Base-by-base conservation (phyloP, 805 yeast genomes). In the Starmerella etchellsii region DNA sequence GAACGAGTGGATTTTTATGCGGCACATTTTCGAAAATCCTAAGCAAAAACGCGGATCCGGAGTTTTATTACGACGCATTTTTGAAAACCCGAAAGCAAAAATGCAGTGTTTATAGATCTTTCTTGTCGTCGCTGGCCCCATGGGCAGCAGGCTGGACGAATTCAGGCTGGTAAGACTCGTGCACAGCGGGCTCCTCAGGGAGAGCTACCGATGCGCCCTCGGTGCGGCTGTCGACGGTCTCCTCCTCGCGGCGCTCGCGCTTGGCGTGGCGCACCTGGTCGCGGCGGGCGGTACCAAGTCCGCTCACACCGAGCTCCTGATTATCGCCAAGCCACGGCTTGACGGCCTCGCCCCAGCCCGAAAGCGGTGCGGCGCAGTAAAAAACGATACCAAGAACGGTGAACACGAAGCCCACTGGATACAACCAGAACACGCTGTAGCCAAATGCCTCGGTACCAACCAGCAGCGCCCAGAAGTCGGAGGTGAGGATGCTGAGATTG, bases 381-480 rank as follows among this genome's bases (percentile, higher is more conserved):
- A 63, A 47, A 19, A 65, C 50, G 53, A 65, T 60, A 10, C 70
- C 70, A 3, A 62, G 34, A 19, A 66, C 57, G 4, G 67, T 64
- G 41, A 62, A 58, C 27, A 65, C 69, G 40, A 66, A 66, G 2
- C 70, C 70, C 22, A 66, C 65, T 5, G 70, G 70, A 47, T 66
- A 66, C 22, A 66, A 58, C 69, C 70, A 66, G 54, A 49, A 66
- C 5, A 66, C 70, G 27, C 53, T 54, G 52, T 66, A 66, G 23
- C 66, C 66, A 48, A 66, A 66, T n/a, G 64, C 68, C 46, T 58
- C 54, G 35, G 63, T 55, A n/a, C 70, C 70, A 20, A 66, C 62
- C 13, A 66, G 46, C 44, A 66, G 46, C 10, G 69, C 63, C 70
- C 70, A 66, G 54, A 66, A 66, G 47, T 66, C 70, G 15, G 66